Conservation (phyloP, 2,329 filamentous ascomycete species). For the Pseudogymnoascus sp. region DNA sequence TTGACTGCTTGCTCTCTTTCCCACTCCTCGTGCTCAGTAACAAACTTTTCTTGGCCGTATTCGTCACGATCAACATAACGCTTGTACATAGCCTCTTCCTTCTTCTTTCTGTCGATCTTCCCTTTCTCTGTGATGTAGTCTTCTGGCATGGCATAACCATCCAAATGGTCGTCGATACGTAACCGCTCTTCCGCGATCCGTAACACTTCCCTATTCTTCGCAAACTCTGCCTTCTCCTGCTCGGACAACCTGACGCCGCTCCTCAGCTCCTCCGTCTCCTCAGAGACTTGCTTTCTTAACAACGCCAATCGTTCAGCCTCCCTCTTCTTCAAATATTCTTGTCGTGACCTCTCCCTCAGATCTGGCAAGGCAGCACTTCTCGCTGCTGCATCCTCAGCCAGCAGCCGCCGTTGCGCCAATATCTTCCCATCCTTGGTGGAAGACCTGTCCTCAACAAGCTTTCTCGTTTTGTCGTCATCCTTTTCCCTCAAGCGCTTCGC, state of each 20-base stretch:
- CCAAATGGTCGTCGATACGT: slow-evolving; percentile 81
- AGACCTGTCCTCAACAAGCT: slow-evolving; percentile 53
- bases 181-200: slow-evolving; percentile 76
- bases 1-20: slow-evolving; percentile 82
- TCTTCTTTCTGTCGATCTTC: slow-evolving; percentile 78
- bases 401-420: slow-evolving; percentile 50
- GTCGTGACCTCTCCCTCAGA: slow-evolving; percentile 72
- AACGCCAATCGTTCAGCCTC: slow-evolving; percentile 78
- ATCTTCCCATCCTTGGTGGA: slow-evolving; percentile 47
- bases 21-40: slow-evolving; percentile 95
- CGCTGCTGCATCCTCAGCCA: slow-evolving; percentile 61
- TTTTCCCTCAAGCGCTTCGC: slow-evolving; percentile 66
- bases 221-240: slow-evolving; percentile 79
- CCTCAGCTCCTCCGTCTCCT: slow-evolving; percentile 74
- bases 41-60: slow-evolving; percentile 77
- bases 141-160: slow-evolving; percentile 89
- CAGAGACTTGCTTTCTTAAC: slow-evolving; percentile 81
- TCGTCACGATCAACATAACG: slow-evolving; percentile 83
- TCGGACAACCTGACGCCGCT: slow-evolving; percentile 69
- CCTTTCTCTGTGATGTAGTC: slow-evolving; percentile 93
- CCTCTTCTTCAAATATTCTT: slow-evolving; percentile 89
- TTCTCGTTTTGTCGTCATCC: slow-evolving; percentile 63
- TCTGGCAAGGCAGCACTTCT: slow-evolving; percentile 69
- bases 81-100: slow-evolving; percentile 83
- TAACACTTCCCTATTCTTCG: slow-evolving; percentile 75